phyloP scores from a whole-genome alignment of 2,329 filamentous ascomycete species.

The Lasiodiplodia gonubiensis region DNA sequence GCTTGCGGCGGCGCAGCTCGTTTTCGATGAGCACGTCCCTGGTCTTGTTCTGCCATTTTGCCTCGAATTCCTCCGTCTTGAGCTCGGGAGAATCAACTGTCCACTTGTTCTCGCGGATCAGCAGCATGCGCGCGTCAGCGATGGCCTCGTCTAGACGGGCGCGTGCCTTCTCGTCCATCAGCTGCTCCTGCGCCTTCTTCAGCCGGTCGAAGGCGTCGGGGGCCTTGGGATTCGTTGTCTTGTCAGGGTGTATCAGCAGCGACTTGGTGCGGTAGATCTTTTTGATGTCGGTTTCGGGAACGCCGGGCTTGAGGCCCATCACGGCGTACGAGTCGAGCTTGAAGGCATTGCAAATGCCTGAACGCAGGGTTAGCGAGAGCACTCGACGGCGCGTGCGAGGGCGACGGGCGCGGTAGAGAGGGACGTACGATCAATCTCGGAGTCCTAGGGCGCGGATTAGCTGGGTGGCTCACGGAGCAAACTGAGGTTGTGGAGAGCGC shows the following conservation, averaged over 20 bases:
- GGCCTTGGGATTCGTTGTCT: slow-evolving; percentile 86
- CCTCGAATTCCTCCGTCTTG: slow-evolving; percentile 80
- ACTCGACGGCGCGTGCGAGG: not conserved
- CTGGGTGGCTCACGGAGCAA: not conserved
- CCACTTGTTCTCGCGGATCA: slow-evolving; percentile 94
- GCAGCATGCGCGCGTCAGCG: slow-evolving; percentile 89
- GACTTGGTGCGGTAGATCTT: slow-evolving; percentile 93
- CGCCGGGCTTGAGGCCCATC: slow-evolving; percentile 91
- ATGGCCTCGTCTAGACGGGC: slow-evolving; percentile 90
- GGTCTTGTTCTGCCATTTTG: slow-evolving; percentile 88
- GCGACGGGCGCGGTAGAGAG: not conserved
- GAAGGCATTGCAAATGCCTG: slow-evolving; percentile 82
- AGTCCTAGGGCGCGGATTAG: slow-evolving; percentile 65
- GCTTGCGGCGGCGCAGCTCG: slow-evolving; percentile 80
- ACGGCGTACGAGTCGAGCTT: slow-evolving; percentile 86
- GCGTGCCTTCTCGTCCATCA: slow-evolving; percentile 94
- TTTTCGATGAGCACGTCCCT: slow-evolving; percentile 91
- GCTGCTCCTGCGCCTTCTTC: slow-evolving; percentile 88
- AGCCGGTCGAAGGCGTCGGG: slow-evolving; percentile 96
- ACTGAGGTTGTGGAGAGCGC: slow-evolving; percentile 31
- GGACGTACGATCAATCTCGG: slow-evolving; percentile 78
- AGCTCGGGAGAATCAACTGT: slow-evolving; percentile 87
- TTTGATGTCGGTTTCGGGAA: slow-evolving; percentile 96
- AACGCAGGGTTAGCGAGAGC: not conserved
- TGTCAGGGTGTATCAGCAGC: slow-evolving; percentile 98